Evolutionary conservation across 306 rosid genomes (phyloP), one percentile per base, ranked within the genome.

Genomic region (Rosa rugosa): DNA sequence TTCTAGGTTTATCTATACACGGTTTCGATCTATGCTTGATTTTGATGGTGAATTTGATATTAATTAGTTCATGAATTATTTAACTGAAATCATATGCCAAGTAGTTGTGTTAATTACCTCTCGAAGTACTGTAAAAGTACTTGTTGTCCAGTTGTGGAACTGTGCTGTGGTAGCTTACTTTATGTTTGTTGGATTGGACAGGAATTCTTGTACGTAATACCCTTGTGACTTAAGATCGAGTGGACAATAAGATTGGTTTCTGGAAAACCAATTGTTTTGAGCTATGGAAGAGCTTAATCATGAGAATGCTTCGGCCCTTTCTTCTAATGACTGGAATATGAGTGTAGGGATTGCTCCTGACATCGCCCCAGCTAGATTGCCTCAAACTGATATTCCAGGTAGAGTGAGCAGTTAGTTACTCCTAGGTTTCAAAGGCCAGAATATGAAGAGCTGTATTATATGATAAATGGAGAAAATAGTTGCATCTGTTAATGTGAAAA

Each of bases 251-350:
- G 79, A 66, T 87, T 73, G 90, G 90, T 8, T 87, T 87, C 79
- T 87, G 82, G 87, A 87, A 84, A 77, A 84, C 86, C 8, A 87
- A 87, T 71, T 87, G 90, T 81, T 87, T 88, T 69, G 84, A 87
- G 42, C 81, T 87, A 7, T 84, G 90, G 86, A 81, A 79, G 86
- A 84, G 64, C 40, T 53, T 84, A 67, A 76, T 75, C 34, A 62
- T 81, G 27, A 72, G 64, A 13, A 40, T 44, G 82, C 83, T 73
- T 77, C 77, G 13, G 80, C 83, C 20, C 80, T 77, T 22, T 75
- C 75, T 16, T 71, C 27, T 69, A 31, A 27, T 27, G 27, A 27
- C 27, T 27, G 27, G 27, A 27, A 27, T 27, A 27, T 27, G 27
- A 27, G 71, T 77, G 80, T 47, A 42, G 81, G 75, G 71, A 25